These are phyloP conservation scores for Aspergillus panamensis DNA, from an alignment of 495 filamentous ascomycete genomes.

Conservation along the genomic window DNA sequence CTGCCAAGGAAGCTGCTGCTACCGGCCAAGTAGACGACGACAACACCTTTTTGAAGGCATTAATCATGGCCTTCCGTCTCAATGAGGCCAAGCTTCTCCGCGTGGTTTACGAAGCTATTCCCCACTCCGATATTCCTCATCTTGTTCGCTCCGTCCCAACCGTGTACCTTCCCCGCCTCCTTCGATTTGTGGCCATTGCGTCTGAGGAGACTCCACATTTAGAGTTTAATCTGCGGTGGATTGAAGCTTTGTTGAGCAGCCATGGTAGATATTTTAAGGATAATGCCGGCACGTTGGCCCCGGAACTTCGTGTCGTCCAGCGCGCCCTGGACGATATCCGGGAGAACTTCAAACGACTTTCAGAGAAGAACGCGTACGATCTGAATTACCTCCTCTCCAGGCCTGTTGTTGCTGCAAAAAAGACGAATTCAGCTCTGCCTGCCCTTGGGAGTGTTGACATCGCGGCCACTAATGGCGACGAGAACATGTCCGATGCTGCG, in stretches of 20 bases:
- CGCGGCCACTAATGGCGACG: slow-evolving; percentile 24
- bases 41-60: slow-evolving; percentile 79
- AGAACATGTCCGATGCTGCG: slow-evolving; percentile 34
- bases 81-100: slow-evolving; percentile 75
- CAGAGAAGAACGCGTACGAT: slow-evolving; percentile 81
- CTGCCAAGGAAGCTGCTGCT: slow-evolving; percentile 32
- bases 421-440: slow-evolving; percentile 25
- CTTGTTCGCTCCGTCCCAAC: slow-evolving; percentile 75
- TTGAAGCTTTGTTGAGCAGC: slow-evolving; percentile 74
- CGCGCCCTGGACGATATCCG: slow-evolving; percentile 74
- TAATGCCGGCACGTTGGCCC: slow-evolving; percentile 67
- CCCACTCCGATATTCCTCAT: slow-evolving; percentile 68
- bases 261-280: slow-evolving; percentile 84
- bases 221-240: slow-evolving; percentile 91
- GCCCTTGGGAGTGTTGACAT: slow-evolving; percentile 28
- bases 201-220: slow-evolving; percentile 89
- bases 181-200: slow-evolving; percentile 81
- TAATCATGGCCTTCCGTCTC: slow-evolving; percentile 95
- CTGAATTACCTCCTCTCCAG: slow-evolving; percentile 72
- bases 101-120: slow-evolving; percentile 80
- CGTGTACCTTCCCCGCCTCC: slow-evolving; percentile 78
- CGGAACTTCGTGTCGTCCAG: slow-evolving; percentile 76
- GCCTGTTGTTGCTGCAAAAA: slow-evolving; percentile 38
- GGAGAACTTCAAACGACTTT: slow-evolving; percentile 66
- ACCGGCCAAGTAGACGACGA: slow-evolving; percentile 43